Evolutionary conservation across 1,284 basidiomycete genomes (phyloP).

Genomic region (Naganishia cerealis): DNA sequence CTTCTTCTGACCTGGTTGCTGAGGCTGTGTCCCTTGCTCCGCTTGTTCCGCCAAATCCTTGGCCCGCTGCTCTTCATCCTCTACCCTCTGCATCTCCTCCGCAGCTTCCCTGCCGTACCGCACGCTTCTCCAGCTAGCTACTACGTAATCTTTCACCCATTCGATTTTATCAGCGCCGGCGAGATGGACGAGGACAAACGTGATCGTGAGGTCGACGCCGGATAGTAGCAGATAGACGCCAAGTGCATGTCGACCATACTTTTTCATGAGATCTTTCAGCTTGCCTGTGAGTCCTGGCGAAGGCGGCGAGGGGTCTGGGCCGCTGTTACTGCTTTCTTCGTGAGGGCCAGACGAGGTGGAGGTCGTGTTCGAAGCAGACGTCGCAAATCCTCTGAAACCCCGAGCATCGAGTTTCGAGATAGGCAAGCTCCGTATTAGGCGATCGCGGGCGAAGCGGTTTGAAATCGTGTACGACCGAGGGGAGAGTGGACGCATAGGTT

Average conservation of each 20-base stretch:
- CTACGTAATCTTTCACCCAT: conserved; percentile 64
- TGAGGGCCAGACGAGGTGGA: not conserved
- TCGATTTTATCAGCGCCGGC: conserved; percentile 88
- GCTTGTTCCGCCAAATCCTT: conserved; percentile 35
- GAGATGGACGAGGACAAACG: conserved; percentile 80
- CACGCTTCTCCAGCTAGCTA: conserved; percentile 49
- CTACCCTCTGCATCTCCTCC: conserved; percentile 35
- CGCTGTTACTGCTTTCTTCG: not conserved
- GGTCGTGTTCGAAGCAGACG: not conserved
- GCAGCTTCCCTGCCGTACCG: conserved; percentile 43
- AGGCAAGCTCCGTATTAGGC: not conserved
- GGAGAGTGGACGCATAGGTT: not conserved
- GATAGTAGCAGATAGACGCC: conserved; percentile 76
- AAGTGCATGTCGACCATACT: conserved; percentile 89
- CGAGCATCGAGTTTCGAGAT: not conserved
- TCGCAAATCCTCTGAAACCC: not conserved
- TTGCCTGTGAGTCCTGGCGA: conserved; percentile 19
- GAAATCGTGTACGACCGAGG: not conserved
- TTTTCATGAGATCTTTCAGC: conserved; percentile 80
- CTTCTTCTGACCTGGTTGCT: conserved; percentile 54
- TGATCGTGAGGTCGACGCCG: conserved; percentile 73
- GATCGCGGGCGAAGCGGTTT: not conserved
- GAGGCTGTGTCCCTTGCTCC: conserved; percentile 64
- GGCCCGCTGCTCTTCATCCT: conserved; percentile 36
- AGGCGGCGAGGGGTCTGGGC: conserved; percentile 1